Base-by-base conservation (phyloP, 805 yeast species). In the Priceomyces carsonii region DNA sequence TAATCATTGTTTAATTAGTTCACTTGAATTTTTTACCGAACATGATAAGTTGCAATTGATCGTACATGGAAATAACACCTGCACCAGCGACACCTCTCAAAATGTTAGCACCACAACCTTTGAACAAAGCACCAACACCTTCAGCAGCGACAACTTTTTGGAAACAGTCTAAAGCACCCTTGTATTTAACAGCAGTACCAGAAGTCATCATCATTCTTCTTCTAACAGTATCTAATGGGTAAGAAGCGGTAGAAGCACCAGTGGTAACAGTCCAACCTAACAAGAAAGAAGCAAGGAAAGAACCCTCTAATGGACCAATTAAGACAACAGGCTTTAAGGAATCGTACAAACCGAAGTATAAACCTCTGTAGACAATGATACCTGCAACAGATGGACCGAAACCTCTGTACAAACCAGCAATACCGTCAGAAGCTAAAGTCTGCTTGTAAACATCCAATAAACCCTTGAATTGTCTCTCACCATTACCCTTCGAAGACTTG, bases 131-230 rank as follows among this genome's bases (percentile, higher is more conserved):
- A 45, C 66, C 61, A 60, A 86, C 72, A 87, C 97, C 97, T 76
- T 90, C 96, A 67, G 93, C 88, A 56, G 95, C 95, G 58, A 90
- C 91, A 68, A 89, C 87, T 77, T 88, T 74, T 59, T 67, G 75
- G 86, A 85, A 82, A 73, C 93, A 87, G 72, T 90, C 96, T 69
- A 86, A 78, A 57, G 96, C 95, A 77, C 95, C 93, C 66, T 81
- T 75, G 79, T 89, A 89, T 79, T 90, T 89, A 61, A 89, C 95
- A 63, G 95, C 95, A 78, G 88, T 95, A 74, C 97, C 97, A 57
- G 97, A 90, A 59, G 97, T 89, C 97, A 89, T 89, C 97, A 89
- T 89, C 97, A 89, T 89, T 85, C 97, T 88, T 86, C 97, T 88
- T 85, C 97, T 90, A 67, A 89, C 89, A 66, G 97, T 89, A 77